Conservation (phyloP, 805 yeast species). For the Saturnispora besseyi region DNA sequence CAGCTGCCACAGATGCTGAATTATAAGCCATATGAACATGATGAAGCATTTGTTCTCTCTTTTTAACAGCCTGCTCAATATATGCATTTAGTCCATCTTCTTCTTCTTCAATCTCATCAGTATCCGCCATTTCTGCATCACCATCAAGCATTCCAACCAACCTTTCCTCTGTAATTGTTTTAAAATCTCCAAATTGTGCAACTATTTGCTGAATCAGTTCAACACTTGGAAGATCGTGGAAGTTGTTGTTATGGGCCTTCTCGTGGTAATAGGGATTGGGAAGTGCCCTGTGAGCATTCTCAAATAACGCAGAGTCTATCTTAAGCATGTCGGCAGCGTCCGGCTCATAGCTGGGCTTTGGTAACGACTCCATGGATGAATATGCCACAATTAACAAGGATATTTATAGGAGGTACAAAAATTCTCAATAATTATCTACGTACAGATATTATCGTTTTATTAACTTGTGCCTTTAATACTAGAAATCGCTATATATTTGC, state of each 20-base stretch:
- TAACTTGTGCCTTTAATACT: background rate
- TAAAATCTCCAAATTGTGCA: constrained; percentile 33
- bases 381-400: too few species aligned
- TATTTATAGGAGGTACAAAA: too few species aligned
- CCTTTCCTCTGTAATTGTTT: constrained; percentile 47
- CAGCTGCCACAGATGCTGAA: constrained; percentile 81
- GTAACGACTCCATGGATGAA: constrained; percentile 1
- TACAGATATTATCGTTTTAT: background rate
- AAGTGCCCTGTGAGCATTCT: constrained; percentile 9
- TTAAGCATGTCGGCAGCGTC: background rate
- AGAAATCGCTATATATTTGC: background rate
- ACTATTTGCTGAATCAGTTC: constrained; percentile 12
- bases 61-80: constrained; percentile 34
- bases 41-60: constrained; percentile 44
- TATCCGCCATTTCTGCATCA: constrained; percentile 11
- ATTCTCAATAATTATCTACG: too few species aligned
- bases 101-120: constrained; percentile 10
- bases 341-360: background rate
- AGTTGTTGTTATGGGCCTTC: constrained; percentile 5
- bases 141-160: constrained; percentile 37
- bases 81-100: constrained; percentile 13
- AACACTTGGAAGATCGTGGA: constrained; percentile 15
- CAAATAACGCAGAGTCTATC: constrained; percentile 10
- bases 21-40: constrained; percentile 63
- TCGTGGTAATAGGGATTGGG: constrained; percentile 10